Evolutionary conservation across 2,329 filamentous ascomycete species (phyloP), one percentile per base, ranked within the genome.

Genomic region (Venturia oleaginea): DNA sequence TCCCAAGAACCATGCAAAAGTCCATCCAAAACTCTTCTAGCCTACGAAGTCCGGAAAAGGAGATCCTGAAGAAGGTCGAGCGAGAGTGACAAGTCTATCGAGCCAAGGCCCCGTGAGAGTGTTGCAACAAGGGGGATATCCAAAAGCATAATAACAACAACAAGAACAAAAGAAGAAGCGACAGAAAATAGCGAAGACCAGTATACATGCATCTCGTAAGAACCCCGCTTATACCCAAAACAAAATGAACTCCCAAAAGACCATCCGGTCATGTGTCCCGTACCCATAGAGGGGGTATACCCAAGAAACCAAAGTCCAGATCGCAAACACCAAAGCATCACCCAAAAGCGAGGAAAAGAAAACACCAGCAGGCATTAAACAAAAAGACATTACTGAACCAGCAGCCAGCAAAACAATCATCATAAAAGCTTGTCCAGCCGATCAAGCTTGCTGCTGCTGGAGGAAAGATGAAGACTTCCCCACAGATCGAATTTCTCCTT

Each of bases 401-500:
- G n/a, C 30, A 15, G 19, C 15, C 17, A 34, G 2, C 5, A n/a
- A n/a, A n/a, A 27, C 30, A n/a, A 3, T 22, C 15, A 57, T 57
- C 51, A 57, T 10, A n/a, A 34, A 57, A 57, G 17, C 51, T 57
- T 57, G 27, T 34, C 51, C 19, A 57, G 3, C 24, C 51, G 51
- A 57, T 57, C 51, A n/a, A 57, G 30, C 27, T 57, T 57, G 17
- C 51, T 57, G 15, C 30, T 62, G 60, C 30, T 55, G 17, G 42
- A 34, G 4, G 42, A 34, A 24, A 63, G 51, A 22, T 64, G 61
- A 11, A 65, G 51, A 30, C 27, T 59, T n/a, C 38, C 65, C 62
- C 62, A 66, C 11, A 66, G 42, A 48, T 66, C 65, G 57, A 66
- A 65, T 27, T 63, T 62, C 19, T 65, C 64, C 34, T 66, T 65